Evolutionary conservation across 116 monocot genomes (phyloP).

Genomic region (Dioscorea cayenensis): DNA sequence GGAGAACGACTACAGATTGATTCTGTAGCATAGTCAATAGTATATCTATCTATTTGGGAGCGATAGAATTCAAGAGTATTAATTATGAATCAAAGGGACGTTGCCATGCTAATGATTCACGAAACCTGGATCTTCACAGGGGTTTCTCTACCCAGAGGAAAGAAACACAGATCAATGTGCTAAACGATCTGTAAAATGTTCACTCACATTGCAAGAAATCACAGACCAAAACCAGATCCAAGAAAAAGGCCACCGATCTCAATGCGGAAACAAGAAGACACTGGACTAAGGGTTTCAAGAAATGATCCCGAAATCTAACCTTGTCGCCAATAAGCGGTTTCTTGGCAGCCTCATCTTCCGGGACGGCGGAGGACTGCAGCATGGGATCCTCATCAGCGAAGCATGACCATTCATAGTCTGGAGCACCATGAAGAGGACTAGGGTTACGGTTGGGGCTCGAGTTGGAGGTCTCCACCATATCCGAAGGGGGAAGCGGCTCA

Average conservation of each 20-base stretch:
- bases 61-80: too few relatives aligned
- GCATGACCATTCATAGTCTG: neutral
- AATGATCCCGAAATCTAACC: slow-evolving; percentile 15
- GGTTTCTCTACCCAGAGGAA: too few relatives aligned
- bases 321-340: slow-evolving; percentile 50
- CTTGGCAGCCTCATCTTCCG: slow-evolving; percentile 39
- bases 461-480: neutral
- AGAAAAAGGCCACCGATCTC: neutral
- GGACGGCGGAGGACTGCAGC: slow-evolving; percentile 32
- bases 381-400: slow-evolving; percentile 39
- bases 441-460: neutral
- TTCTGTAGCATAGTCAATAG: too few relatives aligned
- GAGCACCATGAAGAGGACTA: neutral
- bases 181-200: neutral
- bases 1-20: too few relatives aligned
- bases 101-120: too few relatives aligned
- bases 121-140: too few relatives aligned
- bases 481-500: neutral
- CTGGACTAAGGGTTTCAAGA: neutral
- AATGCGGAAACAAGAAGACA: neutral
- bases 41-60: too few relatives aligned
- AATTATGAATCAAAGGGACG: too few relatives aligned
- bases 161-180: neutral
- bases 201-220: too few relatives aligned
- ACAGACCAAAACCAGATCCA: neutral